Evolutionary conservation across 352 stramenopile genomes (phyloP).

Genomic region (Phytophthora fragariaefolia): DNA sequence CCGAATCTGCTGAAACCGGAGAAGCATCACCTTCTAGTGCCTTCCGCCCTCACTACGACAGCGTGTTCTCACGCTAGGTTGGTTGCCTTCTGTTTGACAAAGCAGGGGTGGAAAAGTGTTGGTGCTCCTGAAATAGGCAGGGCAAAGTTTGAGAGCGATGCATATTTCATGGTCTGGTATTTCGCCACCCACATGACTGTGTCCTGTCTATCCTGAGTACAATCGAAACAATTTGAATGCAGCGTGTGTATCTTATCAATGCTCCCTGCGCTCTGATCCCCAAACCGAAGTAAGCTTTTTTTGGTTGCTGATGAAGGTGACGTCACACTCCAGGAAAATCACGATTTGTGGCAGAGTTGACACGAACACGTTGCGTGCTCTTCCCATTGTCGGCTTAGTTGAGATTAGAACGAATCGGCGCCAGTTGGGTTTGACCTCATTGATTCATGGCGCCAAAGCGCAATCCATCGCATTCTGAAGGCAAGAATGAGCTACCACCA

Average conservation of each 20-base stretch:
- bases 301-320: constrained; percentile 8
- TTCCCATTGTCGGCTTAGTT: constrained; percentile 4
- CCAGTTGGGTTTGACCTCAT: constrained; percentile 5
- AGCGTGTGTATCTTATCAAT: constrained; percentile 18
- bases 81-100: not conserved
- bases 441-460: constrained; percentile 27
- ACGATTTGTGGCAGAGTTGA: constrained; percentile 19
- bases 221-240: not conserved
- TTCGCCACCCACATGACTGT: not conserved
- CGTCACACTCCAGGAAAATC: not conserved
- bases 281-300: constrained; percentile 12
- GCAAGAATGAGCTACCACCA: constrained; percentile 21
- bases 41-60: constrained; percentile 73
- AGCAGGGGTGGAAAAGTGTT: not conserved
- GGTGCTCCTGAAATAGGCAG: constrained; percentile 19
- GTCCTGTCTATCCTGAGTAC: not conserved
- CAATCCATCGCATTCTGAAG: constrained; percentile 6
- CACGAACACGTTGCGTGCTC: constrained; percentile 14
- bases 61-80: constrained; percentile 62
- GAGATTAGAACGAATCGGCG: constrained; percentile 1
- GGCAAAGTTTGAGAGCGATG: constrained; percentile 17
- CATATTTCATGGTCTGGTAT: constrained; percentile 24
- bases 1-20: constrained; percentile 13
- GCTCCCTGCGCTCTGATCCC: constrained; percentile 37
- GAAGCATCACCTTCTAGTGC: constrained; percentile 23